These are phyloP conservation scores for Sodiomyces alkalinus DNA, from an alignment of 2,329 filamentous ascomycete species.

Conservation along the genomic window DNA sequence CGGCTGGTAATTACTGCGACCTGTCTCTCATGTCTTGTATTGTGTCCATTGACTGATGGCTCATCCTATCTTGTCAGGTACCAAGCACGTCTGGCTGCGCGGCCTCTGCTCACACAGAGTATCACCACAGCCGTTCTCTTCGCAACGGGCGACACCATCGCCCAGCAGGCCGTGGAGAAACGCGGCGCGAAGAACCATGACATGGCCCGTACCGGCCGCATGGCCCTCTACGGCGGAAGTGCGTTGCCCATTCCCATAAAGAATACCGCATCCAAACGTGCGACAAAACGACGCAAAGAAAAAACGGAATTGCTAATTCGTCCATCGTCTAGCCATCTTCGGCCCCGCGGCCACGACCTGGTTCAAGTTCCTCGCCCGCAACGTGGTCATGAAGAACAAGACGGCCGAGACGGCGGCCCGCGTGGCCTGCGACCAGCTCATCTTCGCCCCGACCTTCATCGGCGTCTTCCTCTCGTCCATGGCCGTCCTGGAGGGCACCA, in stretches of 20 bases:
- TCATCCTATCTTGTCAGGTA: too few species aligned
- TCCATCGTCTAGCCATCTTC: slow-evolving; percentile 47
- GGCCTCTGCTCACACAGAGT: slow-evolving; percentile 80
- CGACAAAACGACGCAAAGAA: too few species aligned
- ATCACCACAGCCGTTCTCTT: slow-evolving; percentile 86
- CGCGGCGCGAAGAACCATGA: slow-evolving; percentile 68
- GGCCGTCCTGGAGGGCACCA: slow-evolving; percentile 61
- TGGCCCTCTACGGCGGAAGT: slow-evolving; percentile 70
- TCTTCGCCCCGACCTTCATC: slow-evolving; percentile 78
- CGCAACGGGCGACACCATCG: slow-evolving; percentile 76
- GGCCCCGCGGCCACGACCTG: slow-evolving; percentile 77
- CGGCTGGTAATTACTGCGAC: slow-evolving; percentile 13
- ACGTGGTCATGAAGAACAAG: slow-evolving; percentile 46
- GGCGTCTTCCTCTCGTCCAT: slow-evolving; percentile 70
- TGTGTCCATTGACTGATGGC: not conserved
- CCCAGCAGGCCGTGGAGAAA: slow-evolving; percentile 81
- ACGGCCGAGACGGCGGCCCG: slow-evolving; percentile 64
- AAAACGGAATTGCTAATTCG: too few species aligned
- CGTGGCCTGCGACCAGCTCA: slow-evolving; percentile 63
- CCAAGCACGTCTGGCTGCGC: slow-evolving; percentile 62
- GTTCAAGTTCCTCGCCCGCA: slow-evolving; percentile 65
- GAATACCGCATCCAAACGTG: not conserved
- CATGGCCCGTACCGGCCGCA: slow-evolving; percentile 56
- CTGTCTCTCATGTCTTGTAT: slow-evolving; percentile 1
- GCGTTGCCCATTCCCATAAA: slow-evolving; percentile 16